Evolutionary conservation across 495 filamentous ascomycete species (phyloP).

Genomic region (Hypoxylon lenormandii): DNA sequence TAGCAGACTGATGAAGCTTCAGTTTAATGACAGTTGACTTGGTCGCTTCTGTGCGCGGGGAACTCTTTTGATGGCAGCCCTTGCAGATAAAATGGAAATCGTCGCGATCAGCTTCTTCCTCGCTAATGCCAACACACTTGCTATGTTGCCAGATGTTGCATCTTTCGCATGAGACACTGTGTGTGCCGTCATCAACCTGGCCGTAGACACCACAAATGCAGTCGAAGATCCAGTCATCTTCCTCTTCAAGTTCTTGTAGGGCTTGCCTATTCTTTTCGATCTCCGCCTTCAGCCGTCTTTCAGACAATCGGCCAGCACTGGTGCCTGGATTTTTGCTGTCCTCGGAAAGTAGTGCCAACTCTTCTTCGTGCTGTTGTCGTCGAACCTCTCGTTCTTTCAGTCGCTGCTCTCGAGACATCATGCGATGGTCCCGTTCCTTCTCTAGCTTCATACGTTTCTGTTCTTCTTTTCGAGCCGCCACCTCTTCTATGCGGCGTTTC

Average conservation of each 20-base stretch:
- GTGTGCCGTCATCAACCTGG: slow-evolving; percentile 89
- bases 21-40: slow-evolving; percentile 72
- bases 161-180: slow-evolving; percentile 92
- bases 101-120: slow-evolving; percentile 81
- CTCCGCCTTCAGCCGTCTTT: slow-evolving; percentile 80
- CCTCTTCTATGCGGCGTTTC: slow-evolving; percentile 73
- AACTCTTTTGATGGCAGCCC: slow-evolving; percentile 76
- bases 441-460: slow-evolving; percentile 73
- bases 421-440: slow-evolving; percentile 80
- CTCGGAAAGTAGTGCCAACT: slow-evolving; percentile 80
- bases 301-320: slow-evolving; percentile 75
- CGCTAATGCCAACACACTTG: slow-evolving; percentile 82
- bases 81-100: slow-evolving; percentile 91
- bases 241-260: slow-evolving; percentile 73
- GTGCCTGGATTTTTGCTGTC: slow-evolving; percentile 75
- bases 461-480: slow-evolving; percentile 74
- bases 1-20: slow-evolving; percentile 73
- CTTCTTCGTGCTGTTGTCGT: slow-evolving; percentile 82
- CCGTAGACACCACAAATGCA: slow-evolving; percentile 91
- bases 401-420: slow-evolving; percentile 85
- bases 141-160: slow-evolving; percentile 98
- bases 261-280: slow-evolving; percentile 80
- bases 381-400: slow-evolving; percentile 84
- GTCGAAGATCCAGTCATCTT: slow-evolving; percentile 93
- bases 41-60: slow-evolving; percentile 59